phyloP scores from a whole-genome alignment of 441 rosid species.

The Adansonia gregorii region DNA sequence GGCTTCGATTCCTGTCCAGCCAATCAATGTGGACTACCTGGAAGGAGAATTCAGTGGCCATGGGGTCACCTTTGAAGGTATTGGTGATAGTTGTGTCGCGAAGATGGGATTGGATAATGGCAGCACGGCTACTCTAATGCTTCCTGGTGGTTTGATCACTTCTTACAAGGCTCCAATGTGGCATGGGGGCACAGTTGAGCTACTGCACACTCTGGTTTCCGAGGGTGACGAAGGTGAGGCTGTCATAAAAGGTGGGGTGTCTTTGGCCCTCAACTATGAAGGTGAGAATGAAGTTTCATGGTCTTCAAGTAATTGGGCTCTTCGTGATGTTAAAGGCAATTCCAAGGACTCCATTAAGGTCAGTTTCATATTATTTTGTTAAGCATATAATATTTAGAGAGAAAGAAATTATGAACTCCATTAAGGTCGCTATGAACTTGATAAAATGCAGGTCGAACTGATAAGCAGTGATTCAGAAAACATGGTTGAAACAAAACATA shows the following conservation, averaged over 20 bases:
- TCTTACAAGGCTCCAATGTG: slow-evolving; percentile 82
- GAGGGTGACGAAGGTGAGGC: slow-evolving; percentile 60
- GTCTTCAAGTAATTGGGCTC: slow-evolving; percentile 62
- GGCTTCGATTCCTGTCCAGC: slow-evolving; percentile 61
- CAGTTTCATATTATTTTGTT: slow-evolving; percentile 9
- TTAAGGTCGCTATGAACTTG: neutral
- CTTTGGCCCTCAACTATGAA: slow-evolving; percentile 50
- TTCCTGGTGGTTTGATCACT: slow-evolving; percentile 72
- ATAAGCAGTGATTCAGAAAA: slow-evolving; percentile 49
- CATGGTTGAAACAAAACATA: slow-evolving; percentile 57
- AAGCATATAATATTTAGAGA: neutral
- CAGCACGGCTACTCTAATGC: slow-evolving; percentile 64
- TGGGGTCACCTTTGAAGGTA: slow-evolving; percentile 71
- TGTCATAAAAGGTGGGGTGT: slow-evolving; percentile 73
- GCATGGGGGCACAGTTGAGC: slow-evolving; percentile 80
- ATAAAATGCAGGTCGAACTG: slow-evolving; percentile 64
- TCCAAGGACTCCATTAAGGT: slow-evolving; percentile 60
- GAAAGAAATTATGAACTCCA: neutral
- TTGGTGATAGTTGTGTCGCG: slow-evolving; percentile 66
- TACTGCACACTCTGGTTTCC: slow-evolving; percentile 76
- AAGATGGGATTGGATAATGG: slow-evolving; percentile 67
- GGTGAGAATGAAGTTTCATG: slow-evolving; percentile 46
- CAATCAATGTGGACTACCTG: slow-evolving; percentile 64
- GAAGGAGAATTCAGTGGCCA: slow-evolving; percentile 73
- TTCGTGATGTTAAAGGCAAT: slow-evolving; percentile 62